phyloP scores from a whole-genome alignment of 495 filamentous ascomycete species.

The Alectoria sarmentosa region DNA sequence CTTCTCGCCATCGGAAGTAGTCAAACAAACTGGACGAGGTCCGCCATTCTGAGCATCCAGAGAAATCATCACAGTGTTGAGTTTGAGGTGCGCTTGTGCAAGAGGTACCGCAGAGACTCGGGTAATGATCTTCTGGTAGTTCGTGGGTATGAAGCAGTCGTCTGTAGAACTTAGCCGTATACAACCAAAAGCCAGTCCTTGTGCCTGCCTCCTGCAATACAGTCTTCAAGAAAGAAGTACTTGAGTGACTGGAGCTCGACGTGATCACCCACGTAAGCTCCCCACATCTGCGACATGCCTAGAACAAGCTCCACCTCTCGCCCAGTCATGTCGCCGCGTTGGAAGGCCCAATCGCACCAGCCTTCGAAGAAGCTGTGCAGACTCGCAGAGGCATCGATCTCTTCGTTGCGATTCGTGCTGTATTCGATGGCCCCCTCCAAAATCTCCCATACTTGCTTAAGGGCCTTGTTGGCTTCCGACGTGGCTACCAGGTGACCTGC shows the following conservation, averaged over 20 bases:
- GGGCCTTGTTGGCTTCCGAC: conserved; percentile 45
- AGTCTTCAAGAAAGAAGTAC: conserved; percentile 94
- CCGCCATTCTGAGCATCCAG: background rate
- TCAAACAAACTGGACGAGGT: conserved; percentile 14
- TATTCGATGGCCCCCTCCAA: conserved; percentile 73
- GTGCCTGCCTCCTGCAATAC: conserved; percentile 68
- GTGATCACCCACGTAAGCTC: conserved; percentile 75
- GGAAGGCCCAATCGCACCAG: no score
- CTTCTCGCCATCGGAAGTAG: conserved; percentile 44
- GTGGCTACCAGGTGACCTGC: conserved; percentile 52
- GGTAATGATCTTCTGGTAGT: background rate
- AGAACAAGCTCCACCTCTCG: conserved; percentile 45
- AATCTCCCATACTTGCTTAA: conserved; percentile 67
- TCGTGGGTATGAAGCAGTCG: background rate
- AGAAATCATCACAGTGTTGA: background rate
- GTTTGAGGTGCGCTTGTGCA: background rate
- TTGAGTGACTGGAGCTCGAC: conserved; percentile 76
- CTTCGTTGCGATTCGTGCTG: no score
- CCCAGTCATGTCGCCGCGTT: conserved; percentile 49
- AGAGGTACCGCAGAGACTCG: background rate
- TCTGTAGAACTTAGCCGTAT: background rate
- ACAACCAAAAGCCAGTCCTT: background rate
- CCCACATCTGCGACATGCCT: conserved; percentile 70
- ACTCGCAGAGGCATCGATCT: no score
- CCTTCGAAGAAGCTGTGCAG: no score